Percentiles rank a stretch among this genome's conserved stretches.
Evolutionary conservation across 192 early-diverging fungal genomes (phyloP).

Genomic region (Coemansia sp.): DNA sequence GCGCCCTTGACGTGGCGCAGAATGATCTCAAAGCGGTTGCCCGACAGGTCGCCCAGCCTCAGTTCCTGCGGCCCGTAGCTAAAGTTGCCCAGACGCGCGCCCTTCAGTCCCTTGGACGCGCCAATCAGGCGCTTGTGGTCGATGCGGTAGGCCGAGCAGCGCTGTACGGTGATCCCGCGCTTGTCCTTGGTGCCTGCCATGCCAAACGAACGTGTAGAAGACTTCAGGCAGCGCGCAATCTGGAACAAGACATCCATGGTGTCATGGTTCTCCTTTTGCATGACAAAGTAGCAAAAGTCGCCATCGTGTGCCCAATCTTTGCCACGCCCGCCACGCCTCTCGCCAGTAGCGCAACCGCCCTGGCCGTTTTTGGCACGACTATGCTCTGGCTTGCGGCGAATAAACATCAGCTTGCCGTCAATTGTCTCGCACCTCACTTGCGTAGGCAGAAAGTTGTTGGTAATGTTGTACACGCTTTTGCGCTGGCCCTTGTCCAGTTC

Average conservation of each 20-base stretch:
- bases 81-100: slow-evolving; percentile 69
- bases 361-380: neutral
- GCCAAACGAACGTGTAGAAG: slow-evolving; percentile 57
- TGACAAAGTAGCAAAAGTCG: slow-evolving; percentile 75
- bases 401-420: slow-evolving; percentile 35
- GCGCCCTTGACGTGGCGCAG: slow-evolving; percentile 62
- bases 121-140: slow-evolving; percentile 29
- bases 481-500: slow-evolving; percentile 41
- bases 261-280: slow-evolving; percentile 93
- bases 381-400: no score
- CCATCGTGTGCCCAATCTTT: slow-evolving; percentile 61
- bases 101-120: slow-evolving; percentile 9
- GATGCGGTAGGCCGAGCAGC: slow-evolving; percentile 66
- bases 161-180: slow-evolving; percentile 85
- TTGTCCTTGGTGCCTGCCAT: slow-evolving; percentile 96
- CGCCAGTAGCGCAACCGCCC: neutral
- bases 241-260: slow-evolving; percentile 80
- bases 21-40: slow-evolving; percentile 88
- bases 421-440: slow-evolving; percentile 39
- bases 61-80: slow-evolving; percentile 63
- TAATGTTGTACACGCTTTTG: slow-evolving; percentile 40
- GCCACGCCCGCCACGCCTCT: neutral
- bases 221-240: slow-evolving; percentile 14
- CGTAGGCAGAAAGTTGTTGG: slow-evolving; percentile 48
- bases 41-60: slow-evolving; percentile 78